Conservation (phyloP, 768 basidiomycete species). For the Phlebiopsis flavidoalba region DNA sequence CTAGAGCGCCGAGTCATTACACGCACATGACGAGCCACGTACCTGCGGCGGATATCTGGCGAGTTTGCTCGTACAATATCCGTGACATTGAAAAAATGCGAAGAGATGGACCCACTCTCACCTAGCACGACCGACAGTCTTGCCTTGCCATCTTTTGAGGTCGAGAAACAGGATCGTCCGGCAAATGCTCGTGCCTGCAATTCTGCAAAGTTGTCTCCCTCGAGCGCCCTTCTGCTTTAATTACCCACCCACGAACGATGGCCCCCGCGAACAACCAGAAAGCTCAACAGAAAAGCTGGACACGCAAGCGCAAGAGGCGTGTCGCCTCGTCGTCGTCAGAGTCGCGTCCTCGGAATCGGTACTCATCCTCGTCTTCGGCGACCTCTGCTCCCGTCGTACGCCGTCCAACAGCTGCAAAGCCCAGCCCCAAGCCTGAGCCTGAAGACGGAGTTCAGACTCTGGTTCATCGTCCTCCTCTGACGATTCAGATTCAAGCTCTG, state of each 20-base stretch:
- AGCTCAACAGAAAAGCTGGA: conserved; percentile 23
- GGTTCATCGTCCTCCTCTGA: conserved; percentile 13
- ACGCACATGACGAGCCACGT: not conserved
- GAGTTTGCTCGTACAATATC: not conserved
- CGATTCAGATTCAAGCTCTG: conserved; percentile 3
- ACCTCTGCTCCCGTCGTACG: not conserved
- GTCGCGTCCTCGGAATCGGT: conserved; percentile 16
- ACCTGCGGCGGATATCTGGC: not conserved
- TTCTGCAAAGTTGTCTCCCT: not conserved
- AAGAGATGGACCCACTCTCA: conserved; percentile 26
- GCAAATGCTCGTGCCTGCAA: conserved; percentile 2
- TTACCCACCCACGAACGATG: conserved; percentile 3
- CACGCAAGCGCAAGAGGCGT: conserved; percentile 30
- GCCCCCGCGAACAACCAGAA: conserved; percentile 13
- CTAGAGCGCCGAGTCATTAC: conserved; percentile 32
- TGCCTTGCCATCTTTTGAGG: conserved; percentile 18
- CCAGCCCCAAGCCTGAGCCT: conserved; percentile 4
- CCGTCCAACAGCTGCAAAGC: not conserved
- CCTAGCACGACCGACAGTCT: conserved; percentile 34
- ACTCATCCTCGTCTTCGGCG: conserved; percentile 9
- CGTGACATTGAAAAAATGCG: not conserved
- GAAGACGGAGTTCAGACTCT: not conserved
- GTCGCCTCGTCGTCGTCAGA: conserved; percentile 23
- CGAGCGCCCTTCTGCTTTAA: not conserved
- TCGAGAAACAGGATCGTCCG: not conserved